phyloP scores from a whole-genome alignment of 805 yeast genomes.

The Maudiozyma barnettii region DNA sequence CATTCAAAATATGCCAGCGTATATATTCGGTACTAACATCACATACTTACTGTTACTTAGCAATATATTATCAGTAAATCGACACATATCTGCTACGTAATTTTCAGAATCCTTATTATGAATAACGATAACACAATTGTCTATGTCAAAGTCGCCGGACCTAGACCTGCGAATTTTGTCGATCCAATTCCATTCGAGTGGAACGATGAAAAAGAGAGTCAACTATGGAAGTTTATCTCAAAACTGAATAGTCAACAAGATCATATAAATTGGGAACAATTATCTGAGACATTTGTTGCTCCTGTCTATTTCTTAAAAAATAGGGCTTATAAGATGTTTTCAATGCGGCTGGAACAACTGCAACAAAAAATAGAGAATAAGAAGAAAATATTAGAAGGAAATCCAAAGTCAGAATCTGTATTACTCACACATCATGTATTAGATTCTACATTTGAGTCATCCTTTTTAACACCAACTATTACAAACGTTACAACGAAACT shows the following conservation, averaged over 20 bases:
- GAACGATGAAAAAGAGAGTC: slow-evolving; percentile 26
- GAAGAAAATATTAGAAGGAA: slow-evolving; percentile 1
- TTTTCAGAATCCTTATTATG: slow-evolving; percentile 8
- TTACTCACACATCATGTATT: not conserved
- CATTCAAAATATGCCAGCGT: too few species aligned
- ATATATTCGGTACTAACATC: too few species aligned
- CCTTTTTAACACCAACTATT: not conserved
- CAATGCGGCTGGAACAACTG: slow-evolving; percentile 19
- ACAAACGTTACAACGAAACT: not conserved
- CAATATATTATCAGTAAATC: too few species aligned
- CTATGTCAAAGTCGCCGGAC: slow-evolving; percentile 36
- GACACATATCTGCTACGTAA: too few species aligned
- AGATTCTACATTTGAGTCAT: not conserved
- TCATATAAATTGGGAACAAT: slow-evolving; percentile 24
- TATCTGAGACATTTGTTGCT: slow-evolving; percentile 31
- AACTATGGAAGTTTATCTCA: slow-evolving; percentile 25
- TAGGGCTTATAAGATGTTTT: slow-evolving; percentile 23
- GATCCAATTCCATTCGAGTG: slow-evolving; percentile 33
- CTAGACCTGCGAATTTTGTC: slow-evolving; percentile 32
- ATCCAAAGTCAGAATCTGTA: not conserved
- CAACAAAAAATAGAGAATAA: slow-evolving; percentile 17
- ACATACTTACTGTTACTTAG: too few species aligned
- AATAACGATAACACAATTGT: slow-evolving; percentile 29
- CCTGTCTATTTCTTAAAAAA: slow-evolving; percentile 23
- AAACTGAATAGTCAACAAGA: slow-evolving; percentile 14